Conservation (phyloP, 1,139 yeast species). For the Pneumocystis canis region DNA sequence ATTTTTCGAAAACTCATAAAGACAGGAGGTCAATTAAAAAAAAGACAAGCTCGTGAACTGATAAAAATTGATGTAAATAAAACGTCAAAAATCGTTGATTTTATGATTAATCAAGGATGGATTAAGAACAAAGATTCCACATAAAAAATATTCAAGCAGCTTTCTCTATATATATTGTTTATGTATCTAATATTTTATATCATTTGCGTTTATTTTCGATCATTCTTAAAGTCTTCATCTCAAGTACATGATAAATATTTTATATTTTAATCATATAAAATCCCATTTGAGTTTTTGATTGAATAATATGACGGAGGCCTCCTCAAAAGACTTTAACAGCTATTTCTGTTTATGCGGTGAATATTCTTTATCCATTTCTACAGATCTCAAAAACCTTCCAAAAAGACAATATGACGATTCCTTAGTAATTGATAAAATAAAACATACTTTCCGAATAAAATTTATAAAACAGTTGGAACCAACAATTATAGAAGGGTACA, state of each 20-base stretch:
- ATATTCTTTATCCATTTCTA: not conserved
- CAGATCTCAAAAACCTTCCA: not conserved
- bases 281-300: not conserved
- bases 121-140: conserved; percentile 17
- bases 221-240: not conserved
- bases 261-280: not conserved
- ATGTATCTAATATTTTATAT: not conserved
- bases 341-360: not conserved
- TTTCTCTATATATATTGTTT: conserved; percentile 20
- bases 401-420: not conserved
- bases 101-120: conserved; percentile 89
- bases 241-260: not conserved
- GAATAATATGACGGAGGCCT: not conserved
- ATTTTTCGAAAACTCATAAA: conserved; percentile 74
- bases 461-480: not conserved
- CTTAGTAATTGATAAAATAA: not conserved
- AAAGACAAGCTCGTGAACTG: conserved; percentile 68
- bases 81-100: conserved; percentile 78
- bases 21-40: conserved; percentile 69
- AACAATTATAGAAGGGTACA: not conserved
- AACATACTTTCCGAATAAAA: not conserved
- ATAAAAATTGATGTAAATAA: conserved; percentile 75
- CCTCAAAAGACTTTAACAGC: not conserved
- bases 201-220: not conserved
- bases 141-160: conserved; percentile 33